Evolutionary conservation across 768 basidiomycete genomes (phyloP).

Genomic region (Mycena amicta): DNA sequence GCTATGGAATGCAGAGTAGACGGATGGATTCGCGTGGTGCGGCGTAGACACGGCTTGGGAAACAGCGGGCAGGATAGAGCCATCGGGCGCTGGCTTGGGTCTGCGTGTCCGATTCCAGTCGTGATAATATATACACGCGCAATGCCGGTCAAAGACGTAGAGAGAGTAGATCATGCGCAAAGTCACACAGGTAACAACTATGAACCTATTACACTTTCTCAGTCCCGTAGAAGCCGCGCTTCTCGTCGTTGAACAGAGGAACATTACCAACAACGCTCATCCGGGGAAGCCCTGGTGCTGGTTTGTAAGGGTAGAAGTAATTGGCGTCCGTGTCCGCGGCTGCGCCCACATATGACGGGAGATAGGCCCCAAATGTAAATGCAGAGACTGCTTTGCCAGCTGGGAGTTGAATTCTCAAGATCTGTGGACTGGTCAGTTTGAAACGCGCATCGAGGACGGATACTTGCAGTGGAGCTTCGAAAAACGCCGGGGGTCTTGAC

Average conservation of each 20-base stretch:
- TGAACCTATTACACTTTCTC: conserved; percentile 32
- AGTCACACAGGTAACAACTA: no score
- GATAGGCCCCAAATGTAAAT: conserved; percentile 45
- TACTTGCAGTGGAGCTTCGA: conserved; percentile 37
- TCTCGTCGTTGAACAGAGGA: conserved; percentile 46
- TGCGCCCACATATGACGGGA: conserved; percentile 47
- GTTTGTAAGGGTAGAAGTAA: conserved; percentile 33
- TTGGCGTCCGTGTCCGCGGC: conserved; percentile 35
- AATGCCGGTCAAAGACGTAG: conserved; percentile 55
- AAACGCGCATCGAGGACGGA: background rate
- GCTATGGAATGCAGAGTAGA: conserved; percentile 48
- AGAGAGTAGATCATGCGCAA: conserved; percentile 2
- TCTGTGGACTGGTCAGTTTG: conserved; percentile 27
- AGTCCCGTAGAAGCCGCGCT: conserved; percentile 30
- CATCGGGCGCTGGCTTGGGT: conserved; percentile 71
- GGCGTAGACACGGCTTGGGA: conserved; percentile 61
- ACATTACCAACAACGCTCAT: conserved; percentile 38
- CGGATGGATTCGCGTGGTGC: conserved; percentile 35
- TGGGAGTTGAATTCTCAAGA: conserved; percentile 43
- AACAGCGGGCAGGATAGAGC: conserved; percentile 78
- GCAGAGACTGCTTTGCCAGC: conserved; percentile 28
- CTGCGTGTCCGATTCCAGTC: conserved; percentile 87
- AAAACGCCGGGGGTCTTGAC: conserved; percentile 44
- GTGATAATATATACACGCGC: conserved; percentile 92
- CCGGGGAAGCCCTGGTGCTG: conserved; percentile 30